A percentile compares a stretch with the other conserved stretches of the same genome.
These are phyloP conservation scores for Phaeophleospora eucalypticola DNA, from an alignment of 2,329 filamentous ascomycete species.

Conservation along the genomic window DNA sequence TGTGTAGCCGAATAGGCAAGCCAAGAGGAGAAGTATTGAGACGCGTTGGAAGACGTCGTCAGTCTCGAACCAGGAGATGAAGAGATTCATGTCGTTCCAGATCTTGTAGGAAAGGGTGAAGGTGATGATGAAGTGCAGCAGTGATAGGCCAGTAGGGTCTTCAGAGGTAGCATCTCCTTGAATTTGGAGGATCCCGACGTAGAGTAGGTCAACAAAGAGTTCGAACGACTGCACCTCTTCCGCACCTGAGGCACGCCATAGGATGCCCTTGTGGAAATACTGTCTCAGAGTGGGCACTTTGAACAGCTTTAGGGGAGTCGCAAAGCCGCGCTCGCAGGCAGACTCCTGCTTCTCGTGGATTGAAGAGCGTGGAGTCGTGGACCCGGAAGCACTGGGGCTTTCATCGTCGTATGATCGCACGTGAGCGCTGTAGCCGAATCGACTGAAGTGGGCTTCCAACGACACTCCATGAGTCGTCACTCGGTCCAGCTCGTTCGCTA, in stretches of 20 bases:
- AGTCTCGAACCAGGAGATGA: conserved; percentile 59
- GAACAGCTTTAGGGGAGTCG: conserved; percentile 51
- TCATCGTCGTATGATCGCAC: conserved; percentile 39
- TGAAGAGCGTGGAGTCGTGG: conserved; percentile 18
- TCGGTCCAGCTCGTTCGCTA: conserved; percentile 52
- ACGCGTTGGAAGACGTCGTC: conserved; percentile 56
- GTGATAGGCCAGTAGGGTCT: conserved; percentile 50
- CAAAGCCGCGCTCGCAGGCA: conserved; percentile 16
- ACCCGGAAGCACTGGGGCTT: conserved; percentile 17
- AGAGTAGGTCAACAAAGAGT: conserved; percentile 61
- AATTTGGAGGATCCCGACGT: conserved; percentile 61
- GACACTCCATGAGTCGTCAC: conserved; percentile 50
- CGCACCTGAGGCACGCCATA: conserved; percentile 57
- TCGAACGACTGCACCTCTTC: conserved; percentile 63
- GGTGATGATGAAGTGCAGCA: conserved; percentile 56
- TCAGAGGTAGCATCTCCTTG: conserved; percentile 60
- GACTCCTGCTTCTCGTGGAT: conserved; percentile 5
- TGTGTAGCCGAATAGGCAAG: conserved; percentile 60
- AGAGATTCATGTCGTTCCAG: conserved; percentile 56
- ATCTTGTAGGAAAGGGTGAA: conserved; percentile 63
- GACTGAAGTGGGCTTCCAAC: conserved; percentile 58
- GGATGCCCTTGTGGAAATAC: conserved; percentile 62
- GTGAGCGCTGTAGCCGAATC: conserved; percentile 60
- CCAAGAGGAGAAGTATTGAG: conserved; percentile 58
- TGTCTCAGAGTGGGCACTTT: conserved; percentile 59